Percentiles rank a stretch among this genome's conserved stretches.
phyloP scores from a whole-genome alignment of 495 filamentous ascomycete genomes.

The Talaromyces proteolyticus region DNA sequence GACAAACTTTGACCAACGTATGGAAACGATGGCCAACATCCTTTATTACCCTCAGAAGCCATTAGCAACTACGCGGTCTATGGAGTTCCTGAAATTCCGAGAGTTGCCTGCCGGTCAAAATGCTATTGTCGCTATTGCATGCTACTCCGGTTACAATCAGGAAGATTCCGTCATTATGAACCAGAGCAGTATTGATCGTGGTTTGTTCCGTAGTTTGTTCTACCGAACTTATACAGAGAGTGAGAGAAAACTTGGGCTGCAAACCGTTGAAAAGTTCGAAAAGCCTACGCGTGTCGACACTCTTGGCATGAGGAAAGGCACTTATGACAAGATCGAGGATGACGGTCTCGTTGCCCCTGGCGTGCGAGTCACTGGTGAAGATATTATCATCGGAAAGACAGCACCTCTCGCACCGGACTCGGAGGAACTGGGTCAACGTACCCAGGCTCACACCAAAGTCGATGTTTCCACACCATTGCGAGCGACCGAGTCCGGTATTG shows the following conservation, averaged over 20 bases:
- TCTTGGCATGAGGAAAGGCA: slow-evolving; percentile 84
- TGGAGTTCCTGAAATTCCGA: slow-evolving; percentile 98
- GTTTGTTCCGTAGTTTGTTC: slow-evolving; percentile 95
- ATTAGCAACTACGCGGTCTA: slow-evolving; percentile 88
- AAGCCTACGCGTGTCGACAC: slow-evolving; percentile 88
- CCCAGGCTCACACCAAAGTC: slow-evolving; percentile 82
- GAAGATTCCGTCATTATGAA: slow-evolving; percentile 99
- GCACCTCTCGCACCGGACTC: slow-evolving; percentile 87
- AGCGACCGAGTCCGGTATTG: slow-evolving; percentile 92
- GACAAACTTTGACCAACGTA: slow-evolving; percentile 89
- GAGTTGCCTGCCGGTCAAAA: slow-evolving; percentile 97
- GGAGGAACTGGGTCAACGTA: slow-evolving; percentile 89
- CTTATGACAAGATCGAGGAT: slow-evolving; percentile 95
- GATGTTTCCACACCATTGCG: slow-evolving; percentile 92
- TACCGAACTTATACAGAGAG: slow-evolving; percentile 94
- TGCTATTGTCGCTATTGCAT: slow-evolving; percentile 94
- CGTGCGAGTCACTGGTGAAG: slow-evolving; percentile 89
- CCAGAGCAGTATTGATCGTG: slow-evolving; percentile 95
- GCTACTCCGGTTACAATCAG: slow-evolving; percentile 99
- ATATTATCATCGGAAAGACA: slow-evolving; percentile 99
- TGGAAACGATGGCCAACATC: slow-evolving; percentile 99
- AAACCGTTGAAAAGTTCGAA: slow-evolving; percentile 86
- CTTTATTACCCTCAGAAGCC: slow-evolving; percentile 99
- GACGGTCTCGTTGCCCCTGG: slow-evolving; percentile 92
- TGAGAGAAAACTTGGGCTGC: slow-evolving; percentile 89